A percentile compares a stretch with the other conserved stretches of the same genome.
Conservation (phyloP, 164 flowering plant species). For the Nymphaea colorata region DNA sequence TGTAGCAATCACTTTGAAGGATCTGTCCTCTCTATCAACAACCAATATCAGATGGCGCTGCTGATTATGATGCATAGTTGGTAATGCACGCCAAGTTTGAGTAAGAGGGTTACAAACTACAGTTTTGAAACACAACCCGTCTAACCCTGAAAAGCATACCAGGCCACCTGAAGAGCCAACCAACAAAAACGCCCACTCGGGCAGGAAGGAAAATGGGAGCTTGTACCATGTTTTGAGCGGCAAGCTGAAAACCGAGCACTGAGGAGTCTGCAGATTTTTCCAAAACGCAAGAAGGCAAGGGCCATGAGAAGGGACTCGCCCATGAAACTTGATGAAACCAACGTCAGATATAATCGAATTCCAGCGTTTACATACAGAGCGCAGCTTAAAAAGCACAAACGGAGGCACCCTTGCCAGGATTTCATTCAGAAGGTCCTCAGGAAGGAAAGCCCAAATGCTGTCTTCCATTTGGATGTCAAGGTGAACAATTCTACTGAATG, state of each 20-base stretch:
- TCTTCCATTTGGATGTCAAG: slow-evolving; percentile 88
- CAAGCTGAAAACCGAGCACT: slow-evolving; percentile 84
- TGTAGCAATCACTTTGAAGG: slow-evolving; percentile 77
- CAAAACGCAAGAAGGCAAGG: slow-evolving; percentile 84
- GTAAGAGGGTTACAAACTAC: slow-evolving; percentile 86
- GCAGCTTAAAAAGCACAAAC: slow-evolving; percentile 74
- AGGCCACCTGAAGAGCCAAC: slow-evolving; percentile 93
- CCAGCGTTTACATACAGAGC: slow-evolving; percentile 87
- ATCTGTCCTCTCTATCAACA: slow-evolving; percentile 53
- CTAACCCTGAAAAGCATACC: slow-evolving; percentile 83
- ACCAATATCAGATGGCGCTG: slow-evolving; percentile 86
- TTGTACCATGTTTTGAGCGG: slow-evolving; percentile 81
- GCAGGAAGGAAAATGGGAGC: slow-evolving; percentile 71
- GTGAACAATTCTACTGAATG: slow-evolving; percentile 47
- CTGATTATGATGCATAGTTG: slow-evolving; percentile 80
- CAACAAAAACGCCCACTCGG: slow-evolving; percentile 82
- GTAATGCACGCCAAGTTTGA: slow-evolving; percentile 75
- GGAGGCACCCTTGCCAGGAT: slow-evolving; percentile 89
- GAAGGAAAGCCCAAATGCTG: slow-evolving; percentile 85
- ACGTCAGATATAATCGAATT: slow-evolving; percentile 70
- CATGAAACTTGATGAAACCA: slow-evolving; percentile 72
- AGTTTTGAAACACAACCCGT: slow-evolving; percentile 62
- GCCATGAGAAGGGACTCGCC: slow-evolving; percentile 80
- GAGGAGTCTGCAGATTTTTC: slow-evolving; percentile 61
- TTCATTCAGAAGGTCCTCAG: slow-evolving; percentile 83